phyloP scores from a whole-genome alignment of 192 early-diverging fungal species.

The Coemansia sp. region DNA sequence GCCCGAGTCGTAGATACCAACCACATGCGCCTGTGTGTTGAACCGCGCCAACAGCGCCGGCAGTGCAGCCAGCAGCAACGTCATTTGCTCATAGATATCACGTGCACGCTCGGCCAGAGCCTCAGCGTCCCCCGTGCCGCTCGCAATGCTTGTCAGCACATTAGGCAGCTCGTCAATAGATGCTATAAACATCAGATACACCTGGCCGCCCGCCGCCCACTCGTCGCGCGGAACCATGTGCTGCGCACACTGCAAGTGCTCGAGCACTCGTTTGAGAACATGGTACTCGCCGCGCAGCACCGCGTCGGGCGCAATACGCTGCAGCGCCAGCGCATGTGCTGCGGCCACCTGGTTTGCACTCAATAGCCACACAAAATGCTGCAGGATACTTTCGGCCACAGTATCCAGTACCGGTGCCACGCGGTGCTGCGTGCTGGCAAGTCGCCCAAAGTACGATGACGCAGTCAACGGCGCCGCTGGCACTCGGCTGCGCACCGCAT shows the following conservation, averaged over 20 bases:
- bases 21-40: neutral
- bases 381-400: conserved; percentile 22
- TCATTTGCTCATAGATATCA: conserved; percentile 37
- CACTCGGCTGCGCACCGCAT: neutral
- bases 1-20: conserved; percentile 30
- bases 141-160: conserved; percentile 26
- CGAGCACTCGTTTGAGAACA: conserved; percentile 39
- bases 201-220: conserved; percentile 39
- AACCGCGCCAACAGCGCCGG: conserved; percentile 31
- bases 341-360: conserved; percentile 47
- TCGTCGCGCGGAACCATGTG: conserved; percentile 10
- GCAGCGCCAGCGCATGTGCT: conserved; percentile 57
- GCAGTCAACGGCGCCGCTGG: neutral
- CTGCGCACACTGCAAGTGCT: conserved; percentile 27
- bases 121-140: neutral
- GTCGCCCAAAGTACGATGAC: neutral
- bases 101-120: conserved; percentile 7
- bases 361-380: conserved; percentile 40
- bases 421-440: neutral
- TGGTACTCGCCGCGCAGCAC: conserved; percentile 55
- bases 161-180: conserved; percentile 30
- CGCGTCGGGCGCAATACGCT: conserved; percentile 57
- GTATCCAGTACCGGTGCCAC: conserved; percentile 1
- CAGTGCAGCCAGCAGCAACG: conserved; percentile 21
- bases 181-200: conserved; percentile 36